Evolutionary conservation across 192 early-diverging fungal species (phyloP), one percentile per base, ranked within the genome.

Genomic region (Spinellus fusiger): DNA sequence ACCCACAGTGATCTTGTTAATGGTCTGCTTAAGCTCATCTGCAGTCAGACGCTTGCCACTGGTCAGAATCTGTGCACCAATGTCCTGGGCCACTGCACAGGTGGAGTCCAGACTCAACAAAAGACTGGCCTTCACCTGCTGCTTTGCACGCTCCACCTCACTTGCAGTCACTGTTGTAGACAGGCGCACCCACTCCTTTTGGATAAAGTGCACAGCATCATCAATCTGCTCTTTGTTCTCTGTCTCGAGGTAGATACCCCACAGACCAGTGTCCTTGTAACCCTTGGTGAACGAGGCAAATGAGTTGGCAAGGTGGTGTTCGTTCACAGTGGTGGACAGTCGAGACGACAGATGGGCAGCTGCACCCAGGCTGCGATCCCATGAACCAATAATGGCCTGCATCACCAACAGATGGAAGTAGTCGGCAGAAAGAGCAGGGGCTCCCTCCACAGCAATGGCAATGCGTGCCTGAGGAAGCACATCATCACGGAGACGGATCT

Each of bases 271-370:
- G 79, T 98, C 94, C 40, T 87, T 86, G 85, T 98, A 96, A 20
- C 92, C 93, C 27, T 93, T 95, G 86, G 96, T 96, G 84, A 98
- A 96, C 53, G 93, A 88, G 89, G 93, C 91, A 84, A 93, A 98
- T 54, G 93, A 94, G 86, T 94, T 98, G 64, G 93, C 95, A 68
- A 98, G 79, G 44, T 84, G 77, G 79, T 89, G 75, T 77, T 93
- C 78, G 76, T 83, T 73, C 56, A 96, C 78, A 48, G 88, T 80
- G 73, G 85, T 79, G 54, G 94, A 90, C 62, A 98, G 79, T 35
- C 88, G 84, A 51, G 94, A 95, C 52, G 89, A 88, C 69, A 90
- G 81, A 78, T 96, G 87, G 64, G 84, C 82, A 66, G 92, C 86
- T 54, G 90, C 87, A 33, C 94, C 94, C 53, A 96, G 79, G 28